Evolutionary conservation across 495 filamentous ascomycete genomes (phyloP), one percentile per base, ranked within the genome.

Genomic region (Aeminium ludgeri): DNA sequence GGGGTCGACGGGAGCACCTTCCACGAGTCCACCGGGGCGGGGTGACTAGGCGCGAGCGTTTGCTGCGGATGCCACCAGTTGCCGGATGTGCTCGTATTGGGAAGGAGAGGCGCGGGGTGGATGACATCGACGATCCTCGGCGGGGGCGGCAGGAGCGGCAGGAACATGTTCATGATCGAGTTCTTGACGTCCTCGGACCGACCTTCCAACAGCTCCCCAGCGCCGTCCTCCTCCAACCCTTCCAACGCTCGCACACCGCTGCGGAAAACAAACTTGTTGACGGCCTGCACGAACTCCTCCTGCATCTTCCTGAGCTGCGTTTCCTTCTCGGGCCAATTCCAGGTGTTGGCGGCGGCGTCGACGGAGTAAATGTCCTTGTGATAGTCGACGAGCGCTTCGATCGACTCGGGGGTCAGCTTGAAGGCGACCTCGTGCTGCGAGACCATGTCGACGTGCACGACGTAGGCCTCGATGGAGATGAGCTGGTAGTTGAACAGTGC

Each of bases 361-460:
- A 86, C 74, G 40, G 86, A 93, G 65, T 89, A 87, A 49, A 99
- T 72, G 38, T 96, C 86, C 68, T 91, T 86, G 70, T 99, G 91
- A 61, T 87, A 95, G 56, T 94, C 85, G 55, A 93, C 80, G 49
- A 99, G 73, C 20, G 83, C 61, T 53, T 94, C 86, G 67, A 99
- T 99, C 33, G 89, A 83, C 59, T 96, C 89, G 30, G 80, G 78
- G n/a, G 86, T 94, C 51, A 99, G 70, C 67, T 99, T 99, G 73
- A 85, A 96, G 41, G 87, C 91, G 44, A 99, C 86, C 62, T 99
- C 89, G 56, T 92, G 92, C 59, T 86, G 77, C 42, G 89, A 78
- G 34, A 99, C 89, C 82, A 99, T 89, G 65, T 99, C 89, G 61
- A 99, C 85, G 62, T 96, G 91, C 44, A 99, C 89, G 50, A 96